Base-by-base conservation (phyloP, 371 early-diverging fungal genomes). In the Rhizomucor pusillus region DNA sequence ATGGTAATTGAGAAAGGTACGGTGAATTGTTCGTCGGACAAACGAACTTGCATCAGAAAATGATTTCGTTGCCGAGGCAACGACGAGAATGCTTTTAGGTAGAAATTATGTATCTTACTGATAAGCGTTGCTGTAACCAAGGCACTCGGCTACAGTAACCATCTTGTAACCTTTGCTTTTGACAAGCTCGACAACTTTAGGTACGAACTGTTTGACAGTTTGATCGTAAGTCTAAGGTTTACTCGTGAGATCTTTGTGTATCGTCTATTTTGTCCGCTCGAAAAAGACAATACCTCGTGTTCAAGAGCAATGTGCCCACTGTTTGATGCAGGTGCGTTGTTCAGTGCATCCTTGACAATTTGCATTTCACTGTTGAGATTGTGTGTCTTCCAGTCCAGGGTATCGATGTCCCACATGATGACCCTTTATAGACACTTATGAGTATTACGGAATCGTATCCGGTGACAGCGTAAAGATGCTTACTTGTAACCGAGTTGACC, bases 391-490 rank as follows among this genome's bases (percentile, higher is more conserved):
- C 78, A 84, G 56, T 84, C 84, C 37, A 72, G 63, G 25, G 75
- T 71, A 59, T 84, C 81, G 43, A 81, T 67, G 54, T 80, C 78
- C 84, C 84, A 84, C 52, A 69, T 62, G 39, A 80, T 60, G 40
- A 78, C 65, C 19, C 56, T 52, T 44, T 22, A 41, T 22, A 11
- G 25, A n/a, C n/a, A 36, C 37, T 13, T 20, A 37, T 9, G 37
- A 11, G 9, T 37, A 14, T 37, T 37, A 11, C 37, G 37, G n/a
- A n/a, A n/a, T n/a, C n/a, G n/a, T 29, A 5, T 29, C 20, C 19
- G 22, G 44, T 33, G 13, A 1, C 18, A 13, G 4, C 3, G n/a
- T 19, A n/a, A 23, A 12, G 18, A 3, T 33, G 43, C 60, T 56
- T 61, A 69, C 69, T 66, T 60, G 54, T 77, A 76, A 22, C 79